These are phyloP conservation scores for Ophiostoma novo-ulmi DNA, from an alignment of 2,329 filamentous ascomycete genomes.

Conservation along the genomic window DNA sequence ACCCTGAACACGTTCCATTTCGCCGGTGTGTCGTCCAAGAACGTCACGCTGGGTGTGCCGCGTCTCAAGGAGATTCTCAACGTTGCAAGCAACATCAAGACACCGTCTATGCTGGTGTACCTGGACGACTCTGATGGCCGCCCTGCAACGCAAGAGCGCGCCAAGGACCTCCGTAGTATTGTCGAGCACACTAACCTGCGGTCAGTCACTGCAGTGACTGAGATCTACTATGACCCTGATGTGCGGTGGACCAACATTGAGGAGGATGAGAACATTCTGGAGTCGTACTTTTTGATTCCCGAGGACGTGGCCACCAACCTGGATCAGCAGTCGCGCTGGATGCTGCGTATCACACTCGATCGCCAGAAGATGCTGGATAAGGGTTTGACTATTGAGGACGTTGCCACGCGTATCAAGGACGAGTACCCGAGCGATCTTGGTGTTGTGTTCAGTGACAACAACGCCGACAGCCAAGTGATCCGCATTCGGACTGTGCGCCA, in stretches of 20 bases:
- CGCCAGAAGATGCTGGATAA: conserved; percentile 94
- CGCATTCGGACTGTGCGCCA: conserved; percentile 76
- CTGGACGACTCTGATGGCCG: conserved; percentile 56
- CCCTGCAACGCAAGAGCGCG: conserved; percentile 62
- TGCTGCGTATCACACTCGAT: conserved; percentile 87
- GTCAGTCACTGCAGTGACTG: conserved; percentile 83
- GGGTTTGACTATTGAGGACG: conserved; percentile 83
- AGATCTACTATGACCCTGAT: conserved; percentile 96
- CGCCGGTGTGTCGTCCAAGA: conserved; percentile 98
- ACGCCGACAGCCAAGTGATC: conserved; percentile 90
- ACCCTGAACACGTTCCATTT: conserved; percentile 99
- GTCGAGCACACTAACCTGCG: conserved; percentile 94
- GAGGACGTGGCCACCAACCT: conserved; percentile 61
- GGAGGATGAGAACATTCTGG: conserved; percentile 87
- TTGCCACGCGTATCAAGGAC: conserved; percentile 82
- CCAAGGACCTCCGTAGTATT: conserved; percentile 77
- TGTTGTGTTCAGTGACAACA: conserved; percentile 96
- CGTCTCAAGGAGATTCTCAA: conserved; percentile 99
- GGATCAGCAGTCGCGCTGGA: conserved; percentile 85
- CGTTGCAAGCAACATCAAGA: conserved; percentile 96
- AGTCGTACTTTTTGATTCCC: conserved; percentile 92
- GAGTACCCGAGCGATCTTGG: conserved; percentile 80
- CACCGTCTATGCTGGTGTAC: conserved; percentile 92
- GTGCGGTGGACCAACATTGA: conserved; percentile 79
- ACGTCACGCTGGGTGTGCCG: conserved; percentile 95